A percentile compares a stretch with the other conserved stretches of the same genome.
Conservation (phyloP, 371 early-diverging fungal species). For the Lichtheimia ornata region DNA sequence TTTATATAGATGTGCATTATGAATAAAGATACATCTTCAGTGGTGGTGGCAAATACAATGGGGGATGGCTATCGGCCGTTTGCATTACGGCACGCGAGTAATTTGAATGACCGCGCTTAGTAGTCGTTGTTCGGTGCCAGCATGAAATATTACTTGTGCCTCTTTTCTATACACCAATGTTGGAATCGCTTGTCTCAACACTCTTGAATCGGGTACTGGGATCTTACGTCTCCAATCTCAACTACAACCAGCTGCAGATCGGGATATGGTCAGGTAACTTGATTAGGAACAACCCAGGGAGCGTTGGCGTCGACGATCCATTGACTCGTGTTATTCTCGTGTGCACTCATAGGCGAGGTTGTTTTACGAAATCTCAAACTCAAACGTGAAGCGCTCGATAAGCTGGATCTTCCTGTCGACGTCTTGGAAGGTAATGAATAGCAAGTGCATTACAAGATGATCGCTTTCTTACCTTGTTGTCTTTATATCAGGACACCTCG, state of each 20-base stretch:
- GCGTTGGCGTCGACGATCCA: not conserved
- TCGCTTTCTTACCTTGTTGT: too few species aligned
- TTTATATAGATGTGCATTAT: too few species aligned
- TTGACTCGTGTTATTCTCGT: not conserved
- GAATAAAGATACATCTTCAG: too few species aligned
- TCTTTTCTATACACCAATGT: conserved; percentile 53
- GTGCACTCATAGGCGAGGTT: conserved; percentile 82
- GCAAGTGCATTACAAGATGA: not conserved
- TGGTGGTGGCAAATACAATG: too few species aligned
- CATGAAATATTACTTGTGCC: not conserved
- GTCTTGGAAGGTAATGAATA: conserved; percentile 80
- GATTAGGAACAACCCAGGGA: not conserved
- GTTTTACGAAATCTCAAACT: conserved; percentile 88
- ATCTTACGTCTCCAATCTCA: conserved; percentile 94
- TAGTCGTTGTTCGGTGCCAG: too few species aligned
- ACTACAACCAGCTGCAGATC: conserved; percentile 93
- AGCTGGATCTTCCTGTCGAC: conserved; percentile 92
- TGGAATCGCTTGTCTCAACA: conserved; percentile 88
- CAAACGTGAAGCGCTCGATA: conserved; percentile 89
- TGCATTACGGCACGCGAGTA: too few species aligned
- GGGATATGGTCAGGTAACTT: conserved; percentile 93
- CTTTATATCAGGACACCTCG: conserved; percentile 51
- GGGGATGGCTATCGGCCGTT: too few species aligned
- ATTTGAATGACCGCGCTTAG: too few species aligned
- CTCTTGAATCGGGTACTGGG: conserved; percentile 92